Percentiles rank a stretch among this genome's conserved stretches.
These are phyloP conservation scores for Phytophthora ohioensis DNA, from an alignment of 352 stramenopile genomes.

Conservation along the genomic window DNA sequence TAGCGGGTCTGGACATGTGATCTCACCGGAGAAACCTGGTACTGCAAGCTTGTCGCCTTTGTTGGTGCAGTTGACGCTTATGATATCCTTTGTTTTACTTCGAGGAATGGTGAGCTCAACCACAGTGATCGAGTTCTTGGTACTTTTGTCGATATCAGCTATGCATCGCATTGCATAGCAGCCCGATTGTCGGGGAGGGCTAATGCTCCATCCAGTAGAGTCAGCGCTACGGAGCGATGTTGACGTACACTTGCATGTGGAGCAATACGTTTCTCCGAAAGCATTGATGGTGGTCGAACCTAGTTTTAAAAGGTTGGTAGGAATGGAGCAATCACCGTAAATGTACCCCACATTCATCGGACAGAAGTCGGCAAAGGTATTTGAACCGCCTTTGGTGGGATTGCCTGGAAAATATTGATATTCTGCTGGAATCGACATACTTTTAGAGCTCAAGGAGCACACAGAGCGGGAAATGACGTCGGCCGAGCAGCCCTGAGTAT, in stretches of 20 bases:
- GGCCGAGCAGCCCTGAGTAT: slow-evolving; percentile 66
- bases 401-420: slow-evolving; percentile 71
- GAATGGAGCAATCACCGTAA: slow-evolving; percentile 59
- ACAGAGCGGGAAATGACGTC: slow-evolving; percentile 68
- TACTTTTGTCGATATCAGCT: slow-evolving; percentile 6
- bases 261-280: slow-evolving; percentile 75
- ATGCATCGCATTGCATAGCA: slow-evolving; percentile 72
- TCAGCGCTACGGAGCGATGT: slow-evolving; percentile 64
- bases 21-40: slow-evolving; percentile 53
- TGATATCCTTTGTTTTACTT: slow-evolving; percentile 12
- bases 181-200: slow-evolving; percentile 44
- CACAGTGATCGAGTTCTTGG: neutral
- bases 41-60: slow-evolving; percentile 53
- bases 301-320: slow-evolving; percentile 54
- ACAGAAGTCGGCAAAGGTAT: slow-evolving; percentile 74
- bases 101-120: slow-evolving; percentile 57
- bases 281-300: slow-evolving; percentile 61
- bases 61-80: slow-evolving; percentile 52
- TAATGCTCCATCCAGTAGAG: slow-evolving; percentile 24
- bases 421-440: slow-evolving; percentile 45
- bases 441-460: slow-evolving; percentile 50
- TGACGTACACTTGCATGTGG: slow-evolving; percentile 70
- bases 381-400: slow-evolving; percentile 51
- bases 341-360: slow-evolving; percentile 68
- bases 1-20: slow-evolving; percentile 73